These are phyloP conservation scores for Boletellus ananiceps DNA, from an alignment of 768 basidiomycete species.

Conservation along the genomic window DNA sequence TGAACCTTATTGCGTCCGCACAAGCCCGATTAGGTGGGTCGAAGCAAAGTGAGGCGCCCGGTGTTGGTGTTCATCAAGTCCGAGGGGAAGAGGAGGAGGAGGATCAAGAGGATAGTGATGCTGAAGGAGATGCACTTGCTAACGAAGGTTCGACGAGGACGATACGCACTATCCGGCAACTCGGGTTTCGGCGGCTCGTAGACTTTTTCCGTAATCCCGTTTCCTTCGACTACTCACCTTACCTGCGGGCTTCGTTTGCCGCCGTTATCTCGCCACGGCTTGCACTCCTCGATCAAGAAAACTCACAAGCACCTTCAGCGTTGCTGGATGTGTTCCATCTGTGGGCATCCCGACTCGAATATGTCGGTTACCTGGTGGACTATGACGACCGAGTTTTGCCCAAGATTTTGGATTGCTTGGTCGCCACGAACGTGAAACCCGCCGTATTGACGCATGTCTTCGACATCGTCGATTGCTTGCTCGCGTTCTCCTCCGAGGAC, in stretches of 20 bases:
- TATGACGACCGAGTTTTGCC: conserved; percentile 67
- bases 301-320: conserved; percentile 87
- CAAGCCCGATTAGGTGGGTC: conserved; percentile 48
- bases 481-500: conserved; percentile 51
- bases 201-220: conserved; percentile 82
- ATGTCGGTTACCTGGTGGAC: conserved; percentile 60
- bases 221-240: conserved; percentile 70
- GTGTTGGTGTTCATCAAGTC: conserved; percentile 19
- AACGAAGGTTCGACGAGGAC: conserved; percentile 32
- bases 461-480: conserved; percentile 75
- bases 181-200: conserved; percentile 79
- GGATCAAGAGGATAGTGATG: conserved; percentile 34
- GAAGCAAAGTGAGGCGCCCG: conserved; percentile 21
- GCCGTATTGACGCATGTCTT: conserved; percentile 75
- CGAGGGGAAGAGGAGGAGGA: conserved; percentile 33
- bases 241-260: conserved; percentile 60
- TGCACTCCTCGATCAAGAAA: conserved; percentile 68
- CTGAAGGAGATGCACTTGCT: conserved; percentile 33
- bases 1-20: conserved; percentile 61
- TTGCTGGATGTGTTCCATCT: conserved; percentile 79
- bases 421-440: conserved; percentile 83
- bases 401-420: conserved; percentile 76
- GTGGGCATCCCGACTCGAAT: conserved; percentile 61
- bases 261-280: conserved; percentile 83
- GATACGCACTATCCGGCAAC: conserved; percentile 66